phyloP scores from a whole-genome alignment of 306 rosid genomes.

The Cucumis sativus region DNA sequence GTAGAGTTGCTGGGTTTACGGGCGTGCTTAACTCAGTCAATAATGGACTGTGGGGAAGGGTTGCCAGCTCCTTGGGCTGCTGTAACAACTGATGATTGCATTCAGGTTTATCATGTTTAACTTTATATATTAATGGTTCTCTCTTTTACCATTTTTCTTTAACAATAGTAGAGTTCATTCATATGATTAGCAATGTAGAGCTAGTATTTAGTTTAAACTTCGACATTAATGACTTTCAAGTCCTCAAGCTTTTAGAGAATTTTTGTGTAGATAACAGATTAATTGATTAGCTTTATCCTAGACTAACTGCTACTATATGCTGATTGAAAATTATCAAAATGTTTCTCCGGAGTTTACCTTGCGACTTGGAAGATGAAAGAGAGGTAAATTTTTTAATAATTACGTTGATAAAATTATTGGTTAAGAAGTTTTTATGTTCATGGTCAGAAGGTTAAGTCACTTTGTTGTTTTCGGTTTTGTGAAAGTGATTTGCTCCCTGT shows the following conservation, averaged over 20 bases:
- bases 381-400: background rate
- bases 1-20: slow-evolving; percentile 58
- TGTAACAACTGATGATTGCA: slow-evolving; percentile 44
- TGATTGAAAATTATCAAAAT: background rate
- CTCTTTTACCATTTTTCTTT: background rate
- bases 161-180: background rate
- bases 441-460: background rate
- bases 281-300: background rate
- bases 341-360: background rate
- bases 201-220: background rate
- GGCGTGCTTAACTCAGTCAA: slow-evolving; percentile 67
- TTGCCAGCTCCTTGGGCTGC: slow-evolving; percentile 55
- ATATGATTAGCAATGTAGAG: background rate
- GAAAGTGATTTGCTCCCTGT: background rate
- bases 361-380: background rate
- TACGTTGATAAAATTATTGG: background rate
- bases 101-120: slow-evolving; percentile 29
- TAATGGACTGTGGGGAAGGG: slow-evolving; percentile 72
- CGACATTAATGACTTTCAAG: background rate
- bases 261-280: background rate
- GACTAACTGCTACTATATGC: background rate
- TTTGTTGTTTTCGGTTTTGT: background rate
- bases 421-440: background rate
- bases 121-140: background rate
- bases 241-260: background rate